phyloP scores from a whole-genome alignment of 1,284 basidiomycete species.

The Rhodotorula sp. region DNA sequence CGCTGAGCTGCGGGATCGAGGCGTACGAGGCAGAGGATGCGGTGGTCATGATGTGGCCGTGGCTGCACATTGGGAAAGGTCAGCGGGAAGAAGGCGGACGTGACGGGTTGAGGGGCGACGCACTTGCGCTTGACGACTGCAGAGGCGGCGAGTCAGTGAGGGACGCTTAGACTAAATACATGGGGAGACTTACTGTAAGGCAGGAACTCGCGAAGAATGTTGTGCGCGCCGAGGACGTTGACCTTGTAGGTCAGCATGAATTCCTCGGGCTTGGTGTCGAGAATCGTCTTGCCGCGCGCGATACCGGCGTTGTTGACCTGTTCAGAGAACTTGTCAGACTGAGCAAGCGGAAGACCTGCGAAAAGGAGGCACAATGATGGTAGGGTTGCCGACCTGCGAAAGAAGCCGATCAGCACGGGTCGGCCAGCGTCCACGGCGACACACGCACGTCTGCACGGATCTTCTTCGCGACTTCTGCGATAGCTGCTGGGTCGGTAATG shows the following conservation, averaged over 20 bases:
- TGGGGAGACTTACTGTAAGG: conserved; percentile 27
- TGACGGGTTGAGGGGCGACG: not conserved
- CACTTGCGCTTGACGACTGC: conserved; percentile 35
- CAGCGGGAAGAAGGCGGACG: not conserved
- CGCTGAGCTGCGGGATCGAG: conserved; percentile 28
- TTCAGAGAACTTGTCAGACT: not conserved
- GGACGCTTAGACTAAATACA: not conserved
- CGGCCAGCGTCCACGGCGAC: no score
- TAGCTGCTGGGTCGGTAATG: conserved; percentile 23
- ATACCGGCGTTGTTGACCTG: conserved; percentile 44
- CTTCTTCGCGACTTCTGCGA: conserved; percentile 24
- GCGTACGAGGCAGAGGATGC: conserved; percentile 31
- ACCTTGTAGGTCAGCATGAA: conserved; percentile 39
- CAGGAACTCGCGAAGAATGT: conserved; percentile 40
- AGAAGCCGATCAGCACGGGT: not conserved
- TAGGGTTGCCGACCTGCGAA: conserved; percentile 27
- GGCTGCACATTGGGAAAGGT: conserved; percentile 11
- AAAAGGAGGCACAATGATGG: conserved; percentile 15
- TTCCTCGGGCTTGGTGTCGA: conserved; percentile 33
- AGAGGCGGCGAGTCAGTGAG: not conserved
- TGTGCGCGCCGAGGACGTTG: conserved; percentile 35
- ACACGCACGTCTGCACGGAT: conserved; percentile 24
- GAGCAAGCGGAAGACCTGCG: not conserved
- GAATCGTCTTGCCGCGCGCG: conserved; percentile 38
- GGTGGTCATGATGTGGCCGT: conserved; percentile 36